Evolutionary conservation across 345 rosid species (phyloP).

Genomic region (Dovyalis caffra): DNA sequence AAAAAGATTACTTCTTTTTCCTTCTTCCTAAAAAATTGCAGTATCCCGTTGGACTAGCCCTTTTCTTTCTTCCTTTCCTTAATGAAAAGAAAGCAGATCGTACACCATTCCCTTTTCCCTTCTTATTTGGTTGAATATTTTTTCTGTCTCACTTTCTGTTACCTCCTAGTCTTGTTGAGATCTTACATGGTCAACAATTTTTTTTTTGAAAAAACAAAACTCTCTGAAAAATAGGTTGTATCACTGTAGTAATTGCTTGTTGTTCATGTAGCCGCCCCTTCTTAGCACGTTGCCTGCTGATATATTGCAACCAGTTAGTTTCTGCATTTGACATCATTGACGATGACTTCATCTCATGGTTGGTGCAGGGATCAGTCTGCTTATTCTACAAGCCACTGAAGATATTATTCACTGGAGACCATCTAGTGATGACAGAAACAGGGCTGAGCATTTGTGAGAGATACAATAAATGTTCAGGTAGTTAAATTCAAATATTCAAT

Average conservation of each 20-base stretch:
- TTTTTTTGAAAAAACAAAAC: not conserved
- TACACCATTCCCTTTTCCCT: not conserved
- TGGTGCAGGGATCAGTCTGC: conserved; percentile 41
- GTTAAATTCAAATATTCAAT: not conserved
- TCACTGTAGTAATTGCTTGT: not conserved
- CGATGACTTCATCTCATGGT: not conserved
- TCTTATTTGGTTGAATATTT: not conserved
- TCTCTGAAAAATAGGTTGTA: not conserved
- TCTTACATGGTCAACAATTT: not conserved
- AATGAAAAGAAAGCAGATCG: not conserved
- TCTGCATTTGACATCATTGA: not conserved
- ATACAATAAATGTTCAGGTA: conserved; percentile 36
- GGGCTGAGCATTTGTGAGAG: conserved; percentile 34
- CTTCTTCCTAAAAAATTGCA: not conserved
- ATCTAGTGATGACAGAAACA: conserved; percentile 26
- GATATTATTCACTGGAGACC: conserved; percentile 41
- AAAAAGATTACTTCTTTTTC: not conserved
- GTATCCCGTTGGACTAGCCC: not conserved
- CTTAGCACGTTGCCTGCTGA: not conserved
- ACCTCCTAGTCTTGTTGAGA: not conserved
- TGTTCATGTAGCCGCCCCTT: not conserved
- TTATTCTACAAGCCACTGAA: conserved; percentile 31
- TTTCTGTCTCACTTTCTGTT: not conserved
- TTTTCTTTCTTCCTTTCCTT: not conserved
- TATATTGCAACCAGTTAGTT: too few relatives aligned